Evolutionary conservation across 768 basidiomycete genomes (phyloP).

Genomic region (Pholiota molesta): DNA sequence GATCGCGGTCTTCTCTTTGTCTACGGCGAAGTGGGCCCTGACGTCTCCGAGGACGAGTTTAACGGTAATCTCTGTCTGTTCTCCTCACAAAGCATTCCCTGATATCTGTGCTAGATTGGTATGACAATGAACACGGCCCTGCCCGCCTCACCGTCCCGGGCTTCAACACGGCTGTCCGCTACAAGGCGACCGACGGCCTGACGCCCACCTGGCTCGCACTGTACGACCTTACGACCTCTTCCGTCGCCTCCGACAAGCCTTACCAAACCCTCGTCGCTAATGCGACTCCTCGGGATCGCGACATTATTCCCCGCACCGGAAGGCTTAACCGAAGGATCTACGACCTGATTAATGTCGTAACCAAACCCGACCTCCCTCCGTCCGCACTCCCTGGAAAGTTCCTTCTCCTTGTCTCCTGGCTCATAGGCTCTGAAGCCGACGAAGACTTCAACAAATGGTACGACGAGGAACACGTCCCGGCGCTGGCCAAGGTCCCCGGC

Average conservation of each 20-base stretch:
- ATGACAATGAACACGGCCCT: slow-evolving; percentile 38
- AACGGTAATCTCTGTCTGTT: slow-evolving; percentile 26
- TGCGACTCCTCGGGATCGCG: slow-evolving; percentile 30
- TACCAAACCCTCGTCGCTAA: slow-evolving; percentile 28
- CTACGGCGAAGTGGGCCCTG: slow-evolving; percentile 29
- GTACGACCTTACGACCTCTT: slow-evolving; percentile 32
- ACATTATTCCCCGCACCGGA: slow-evolving; percentile 25
- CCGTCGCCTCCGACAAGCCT: slow-evolving; percentile 21
- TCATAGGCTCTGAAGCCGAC: slow-evolving; percentile 23
- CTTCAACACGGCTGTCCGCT: slow-evolving; percentile 31
- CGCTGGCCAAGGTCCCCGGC: slow-evolving; percentile 31
- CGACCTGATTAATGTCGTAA: slow-evolving; percentile 20
- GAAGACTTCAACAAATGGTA: slow-evolving; percentile 40
- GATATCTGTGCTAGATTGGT: slow-evolving; percentile 31
- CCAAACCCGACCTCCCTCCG: slow-evolving; percentile 12
- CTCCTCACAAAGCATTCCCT: neutral
- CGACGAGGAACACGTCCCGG: slow-evolving; percentile 35
- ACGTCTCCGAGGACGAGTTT: slow-evolving; percentile 33
- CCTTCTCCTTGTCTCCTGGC: slow-evolving; percentile 26
- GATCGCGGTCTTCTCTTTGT: slow-evolving; percentile 34
- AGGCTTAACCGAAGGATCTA: slow-evolving; percentile 31
- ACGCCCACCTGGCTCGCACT: slow-evolving; percentile 26
- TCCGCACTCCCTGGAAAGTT: slow-evolving; percentile 24
- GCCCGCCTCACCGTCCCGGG: slow-evolving; percentile 33
- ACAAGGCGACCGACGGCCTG: slow-evolving; percentile 31